Evolutionary conservation across 2,329 filamentous ascomycete genomes (phyloP).

Genomic region (Colletotrichum limetticola): DNA sequence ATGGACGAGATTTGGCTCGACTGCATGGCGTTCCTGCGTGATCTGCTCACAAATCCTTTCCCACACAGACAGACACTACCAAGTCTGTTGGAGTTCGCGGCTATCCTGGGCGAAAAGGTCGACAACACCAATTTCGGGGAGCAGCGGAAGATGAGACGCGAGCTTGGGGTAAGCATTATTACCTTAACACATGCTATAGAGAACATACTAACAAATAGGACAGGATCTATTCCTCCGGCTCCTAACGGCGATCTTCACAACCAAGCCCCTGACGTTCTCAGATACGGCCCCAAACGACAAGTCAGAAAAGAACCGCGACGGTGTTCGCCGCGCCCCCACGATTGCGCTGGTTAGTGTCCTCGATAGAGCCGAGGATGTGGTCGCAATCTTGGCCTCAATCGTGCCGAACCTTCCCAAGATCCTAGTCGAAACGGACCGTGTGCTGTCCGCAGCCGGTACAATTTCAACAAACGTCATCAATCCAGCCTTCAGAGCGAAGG

Average conservation of each 20-base stretch:
- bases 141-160: conserved; percentile 89
- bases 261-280: conserved; percentile 79
- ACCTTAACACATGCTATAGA: too few relatives aligned
- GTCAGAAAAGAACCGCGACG: conserved; percentile 50
- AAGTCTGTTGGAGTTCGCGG: conserved; percentile 86
- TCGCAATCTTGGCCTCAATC: conserved; percentile 81
- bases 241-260: conserved; percentile 93
- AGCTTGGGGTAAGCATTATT: conserved; percentile 76
- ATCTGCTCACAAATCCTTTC: conserved; percentile 92
- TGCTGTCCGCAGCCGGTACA: conserved; percentile 78
- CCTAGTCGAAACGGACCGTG: conserved; percentile 85
- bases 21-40: conserved; percentile 89
- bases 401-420: conserved; percentile 85
- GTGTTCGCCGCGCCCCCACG: conserved; percentile 49
- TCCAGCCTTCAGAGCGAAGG: conserved; percentile 83
- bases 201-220: conserved; percentile 40
- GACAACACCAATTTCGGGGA: conserved; percentile 98
- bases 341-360: conserved; percentile 45
- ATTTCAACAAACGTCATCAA: conserved; percentile 87
- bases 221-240: conserved; percentile 90
- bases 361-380: conserved; percentile 76
- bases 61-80: conserved; percentile 93
- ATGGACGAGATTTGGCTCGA: conserved; percentile 99
- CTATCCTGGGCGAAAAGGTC: conserved; percentile 91
- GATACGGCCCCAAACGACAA: conserved; percentile 56